Percentiles rank a stretch among this genome's conserved stretches.
Conservation (phyloP, 1,284 basidiomycete species). For the Trametes versicolor region DNA sequence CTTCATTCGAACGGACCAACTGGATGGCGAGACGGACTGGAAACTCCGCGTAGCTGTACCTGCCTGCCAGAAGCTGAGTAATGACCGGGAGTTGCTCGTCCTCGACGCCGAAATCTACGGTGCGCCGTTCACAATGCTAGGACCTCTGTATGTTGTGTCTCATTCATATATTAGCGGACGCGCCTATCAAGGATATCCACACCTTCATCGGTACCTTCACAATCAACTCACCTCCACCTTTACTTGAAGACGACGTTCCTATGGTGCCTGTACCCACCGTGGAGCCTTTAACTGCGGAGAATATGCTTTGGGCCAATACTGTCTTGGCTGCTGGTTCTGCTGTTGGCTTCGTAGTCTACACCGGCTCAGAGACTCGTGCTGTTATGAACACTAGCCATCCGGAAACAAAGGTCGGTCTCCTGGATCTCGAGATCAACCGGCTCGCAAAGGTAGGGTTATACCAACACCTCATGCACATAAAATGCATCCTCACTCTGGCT, state of each 20-base stretch:
- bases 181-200: constrained; percentile 97
- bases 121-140: constrained; percentile 40
- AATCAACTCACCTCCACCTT: constrained; percentile 61
- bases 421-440: constrained; percentile 96
- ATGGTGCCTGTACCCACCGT: constrained; percentile 69
- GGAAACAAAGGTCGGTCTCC: constrained; percentile 91
- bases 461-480: neutral
- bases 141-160: constrained; percentile 29
- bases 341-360: constrained; percentile 94
- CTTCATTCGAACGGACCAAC: constrained; percentile 97
- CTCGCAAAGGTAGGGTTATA: constrained; percentile 83
- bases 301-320: constrained; percentile 97
- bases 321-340: constrained; percentile 96
- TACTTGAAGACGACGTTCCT: constrained; percentile 61
- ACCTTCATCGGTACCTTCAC: constrained; percentile 95
- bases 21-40: constrained; percentile 99
- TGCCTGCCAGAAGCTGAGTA: constrained; percentile 80
- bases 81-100: constrained; percentile 71
- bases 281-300: constrained; percentile 90
- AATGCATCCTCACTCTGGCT: constrained; percentile 15
- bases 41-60: constrained; percentile 93
- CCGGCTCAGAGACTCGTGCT: constrained; percentile 93
- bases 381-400: constrained; percentile 99
- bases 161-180: constrained; percentile 70
- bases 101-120: constrained; percentile 90